Evolutionary conservation across 257 asterid species (phyloP).

Genomic region (Solanum pinnatisectum): DNA sequence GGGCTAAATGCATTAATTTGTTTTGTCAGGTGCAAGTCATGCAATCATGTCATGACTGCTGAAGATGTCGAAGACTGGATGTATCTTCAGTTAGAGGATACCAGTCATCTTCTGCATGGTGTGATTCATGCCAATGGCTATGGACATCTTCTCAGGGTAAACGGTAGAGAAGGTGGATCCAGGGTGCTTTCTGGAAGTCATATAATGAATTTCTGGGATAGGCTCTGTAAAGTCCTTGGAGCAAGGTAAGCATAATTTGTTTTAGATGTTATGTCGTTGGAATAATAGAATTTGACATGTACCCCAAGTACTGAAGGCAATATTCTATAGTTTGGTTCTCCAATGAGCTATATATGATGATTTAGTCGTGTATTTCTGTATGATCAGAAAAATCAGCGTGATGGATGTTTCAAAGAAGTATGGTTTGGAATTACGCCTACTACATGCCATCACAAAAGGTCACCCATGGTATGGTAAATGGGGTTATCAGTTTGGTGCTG

Average conservation of each 20-base stretch:
- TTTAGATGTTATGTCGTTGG: neutral
- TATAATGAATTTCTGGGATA: conserved; percentile 88
- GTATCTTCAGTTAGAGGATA: conserved; percentile 80
- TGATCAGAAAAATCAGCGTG: conserved; percentile 75
- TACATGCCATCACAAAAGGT: conserved; percentile 72
- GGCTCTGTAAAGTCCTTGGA: conserved; percentile 69
- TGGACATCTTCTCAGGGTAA: conserved; percentile 93
- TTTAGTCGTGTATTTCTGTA: neutral
- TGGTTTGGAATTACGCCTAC: conserved; percentile 74
- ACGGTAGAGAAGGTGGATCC: conserved; percentile 98
- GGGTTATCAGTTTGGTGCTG: conserved; percentile 92
- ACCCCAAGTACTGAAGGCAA: neutral
- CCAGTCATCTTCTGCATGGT: conserved; percentile 80
- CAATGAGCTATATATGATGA: neutral
- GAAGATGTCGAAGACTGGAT: conserved; percentile 95
- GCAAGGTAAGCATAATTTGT: conserved; percentile 45
- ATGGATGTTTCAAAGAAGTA: conserved; percentile 95
- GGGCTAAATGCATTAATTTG: neutral
- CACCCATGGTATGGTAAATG: conserved; percentile 96
- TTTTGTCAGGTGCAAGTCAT: conserved; percentile 63
- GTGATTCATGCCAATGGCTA: conserved; percentile 83
- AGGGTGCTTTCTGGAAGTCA: conserved; percentile 65
- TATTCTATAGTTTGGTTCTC: neutral
- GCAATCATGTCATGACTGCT: conserved; percentile 67
- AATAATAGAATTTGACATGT: neutral